Conservation (phyloP, 2,329 filamentous ascomycete genomes). For the Monosporascus sp. region DNA sequence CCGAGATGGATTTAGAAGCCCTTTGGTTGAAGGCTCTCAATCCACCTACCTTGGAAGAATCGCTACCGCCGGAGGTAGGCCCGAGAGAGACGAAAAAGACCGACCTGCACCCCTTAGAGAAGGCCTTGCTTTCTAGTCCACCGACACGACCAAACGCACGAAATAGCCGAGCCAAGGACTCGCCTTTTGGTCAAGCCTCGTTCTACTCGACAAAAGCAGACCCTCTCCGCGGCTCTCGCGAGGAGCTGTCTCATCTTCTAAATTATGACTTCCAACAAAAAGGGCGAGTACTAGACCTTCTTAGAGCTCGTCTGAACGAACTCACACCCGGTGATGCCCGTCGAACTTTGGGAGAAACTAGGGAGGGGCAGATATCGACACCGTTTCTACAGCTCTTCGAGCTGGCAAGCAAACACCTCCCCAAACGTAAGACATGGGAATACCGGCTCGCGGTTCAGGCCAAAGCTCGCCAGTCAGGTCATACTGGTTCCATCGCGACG, state of each 20-base stretch:
- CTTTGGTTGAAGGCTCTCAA: constrained; percentile 41
- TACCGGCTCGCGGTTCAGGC: constrained; percentile 27
- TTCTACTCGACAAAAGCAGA: constrained; percentile 15
- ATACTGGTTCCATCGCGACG: constrained; percentile 6
- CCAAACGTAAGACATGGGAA: constrained; percentile 27
- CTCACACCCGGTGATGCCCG: constrained; percentile 5
- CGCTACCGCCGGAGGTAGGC: neutral
- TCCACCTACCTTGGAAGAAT: constrained; percentile 4
- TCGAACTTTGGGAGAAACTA: neutral
- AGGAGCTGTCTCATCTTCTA: constrained; percentile 13
- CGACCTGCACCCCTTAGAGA: constrained; percentile 13
- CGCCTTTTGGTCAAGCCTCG: constrained; percentile 11
- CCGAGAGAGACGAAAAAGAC: constrained; percentile 5
- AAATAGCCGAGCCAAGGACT: constrained; percentile 2
- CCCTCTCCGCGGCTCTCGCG: constrained; percentile 6
- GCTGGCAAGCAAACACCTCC: constrained; percentile 21
- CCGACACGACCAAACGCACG: constrained; percentile 3
- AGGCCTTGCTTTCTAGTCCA: constrained; percentile 9
- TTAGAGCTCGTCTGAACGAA: constrained; percentile 17
- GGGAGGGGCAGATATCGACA: neutral
- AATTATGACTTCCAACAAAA: constrained; percentile 18
- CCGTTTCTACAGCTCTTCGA: constrained; percentile 20
- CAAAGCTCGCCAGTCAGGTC: constrained; percentile 15
- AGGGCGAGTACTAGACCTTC: constrained; percentile 18
- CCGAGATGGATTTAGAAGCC: constrained; percentile 47